Evolutionary conservation across 176 grass and related monocot species (phyloP), one percentile per base, ranked within the genome.

Genomic region (Ampelocalamus luodianensis): DNA sequence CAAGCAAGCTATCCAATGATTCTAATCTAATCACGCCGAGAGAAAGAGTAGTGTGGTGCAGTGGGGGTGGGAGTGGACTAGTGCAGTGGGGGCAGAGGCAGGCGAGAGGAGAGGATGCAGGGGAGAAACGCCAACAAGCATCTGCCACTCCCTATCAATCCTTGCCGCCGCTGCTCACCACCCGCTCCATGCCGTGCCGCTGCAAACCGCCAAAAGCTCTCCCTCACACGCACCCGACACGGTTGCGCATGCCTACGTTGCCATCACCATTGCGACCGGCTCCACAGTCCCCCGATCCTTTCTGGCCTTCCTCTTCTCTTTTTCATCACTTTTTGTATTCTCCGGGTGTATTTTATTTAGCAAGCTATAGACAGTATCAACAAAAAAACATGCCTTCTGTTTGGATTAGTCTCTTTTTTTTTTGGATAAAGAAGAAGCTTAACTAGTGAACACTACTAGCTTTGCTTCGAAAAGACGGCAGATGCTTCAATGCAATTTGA

Each of bases 121-220:
- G 63, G 17, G 5, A 44, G 55, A 90, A 79, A 85, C 49, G 79
- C 63, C 73, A 83, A 50, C 55, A 73, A 64, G 88, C 78, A 82
- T 65, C 51, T 68, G 87, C 49, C 86, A 83, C 64, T 16, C 26
- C 71, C 37, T 83, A 79, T 61, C 89, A 78, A 78, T 59, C 84
- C 73, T 67, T 49, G 64, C 65, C 3, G 79, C 81, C 26, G 73
- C 81, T 39, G 67, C 77, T 46, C 63, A 66, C 50, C 75, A 79
- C 76, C 77, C 50, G 29, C 77, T 55, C 59, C 85, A 61, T 10
- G 69, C 69, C 78, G 22, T 5, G 79, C 86, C 85, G 71, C 88
- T 83, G 80, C 85, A 83, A 83, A 74, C 80, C 17, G 85, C 89
- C 89, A 87, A 90, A 82, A 48, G 58, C 58, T 61, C 40, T 18